Base-by-base conservation (phyloP, 257 asterid species). In the Salvia hispanica region DNA sequence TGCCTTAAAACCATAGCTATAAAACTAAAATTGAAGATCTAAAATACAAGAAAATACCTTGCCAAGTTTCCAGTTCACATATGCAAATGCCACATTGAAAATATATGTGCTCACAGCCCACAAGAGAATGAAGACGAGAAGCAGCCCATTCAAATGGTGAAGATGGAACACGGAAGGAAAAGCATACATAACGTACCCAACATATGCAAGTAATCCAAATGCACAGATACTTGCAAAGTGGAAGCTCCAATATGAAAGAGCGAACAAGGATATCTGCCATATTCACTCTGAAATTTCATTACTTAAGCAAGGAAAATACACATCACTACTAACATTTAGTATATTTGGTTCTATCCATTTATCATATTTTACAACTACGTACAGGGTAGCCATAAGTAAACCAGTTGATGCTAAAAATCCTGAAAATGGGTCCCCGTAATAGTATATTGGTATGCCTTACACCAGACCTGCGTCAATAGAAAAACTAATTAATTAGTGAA, bases 81-180 rank as follows among this genome's bases (percentile, higher is more conserved):
- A 94, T 58, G 96, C 92, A 79, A 91, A 91, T 62, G 91, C 93
- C 70, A 91, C 96, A 34, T 94, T 94, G 85, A 94, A 94, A 73
- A 91, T 61, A 76, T 94, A 94, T 31, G 99, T 94, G 89, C 99
- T 91, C 78, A 85, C 95, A 31, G 97, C 99, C 99, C 99, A 94
- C 75, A 94, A 82, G 79, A 94, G 96, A 79, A 94, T 94, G 92
- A 94, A 94, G 78, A 91, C 96, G 70, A 94, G 99, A 71, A 94
- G 97, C 79, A 94, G 74, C 40, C 99, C 99, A 54, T 85, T 94
- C 80, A 94, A 83, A 57, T 90, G 90, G 77, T 88, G 99, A 84
- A 94, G 73, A 51, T 88, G 95, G 78, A 87, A 87, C 87, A 94
- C 80, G 62, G 99, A 94, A 3, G 97, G 99, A 66, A 91, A 94